phyloP scores from a whole-genome alignment of 176 grass and related monocot genomes.

The Panicum miliaceum region DNA sequence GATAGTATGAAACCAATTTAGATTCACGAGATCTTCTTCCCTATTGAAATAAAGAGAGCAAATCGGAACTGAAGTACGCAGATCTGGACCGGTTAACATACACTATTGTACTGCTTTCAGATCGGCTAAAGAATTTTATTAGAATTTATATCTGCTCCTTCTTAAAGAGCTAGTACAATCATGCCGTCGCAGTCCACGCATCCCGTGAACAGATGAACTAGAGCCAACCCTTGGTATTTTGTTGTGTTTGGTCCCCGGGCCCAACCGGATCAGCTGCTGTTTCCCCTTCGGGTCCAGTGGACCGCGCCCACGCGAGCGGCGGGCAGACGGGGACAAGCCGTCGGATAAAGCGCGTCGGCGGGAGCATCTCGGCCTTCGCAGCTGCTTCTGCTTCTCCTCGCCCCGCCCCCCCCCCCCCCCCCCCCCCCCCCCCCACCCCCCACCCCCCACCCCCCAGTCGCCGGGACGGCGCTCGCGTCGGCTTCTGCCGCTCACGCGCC shows the following conservation, averaged over 20 bases:
- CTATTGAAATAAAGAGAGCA: no score
- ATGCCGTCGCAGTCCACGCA: not conserved
- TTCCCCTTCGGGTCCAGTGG: not conserved
- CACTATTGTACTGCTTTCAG: not conserved
- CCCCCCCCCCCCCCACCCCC: no score
- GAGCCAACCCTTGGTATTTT: not conserved
- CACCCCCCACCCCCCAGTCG: no score
- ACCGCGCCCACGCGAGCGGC: not conserved
- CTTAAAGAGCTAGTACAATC: no score
- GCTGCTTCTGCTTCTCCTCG: constrained; percentile 29
- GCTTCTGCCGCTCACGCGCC: constrained; percentile 25
- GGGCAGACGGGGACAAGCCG: not conserved
- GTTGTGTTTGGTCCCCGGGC: not conserved
- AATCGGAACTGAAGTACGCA: not conserved
- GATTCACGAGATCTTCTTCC: not conserved
- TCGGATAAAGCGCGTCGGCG: constrained; percentile 35
- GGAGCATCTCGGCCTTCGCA: constrained; percentile 40
- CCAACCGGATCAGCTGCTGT: not conserved
- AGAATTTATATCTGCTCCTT: no score
- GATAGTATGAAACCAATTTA: no score
- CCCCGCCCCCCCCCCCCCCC: no score
- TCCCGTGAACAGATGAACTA: not conserved
- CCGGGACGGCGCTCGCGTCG: constrained; percentile 30
- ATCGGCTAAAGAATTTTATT: no score
- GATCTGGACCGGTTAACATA: not conserved